Evolutionary conservation across 2,329 filamentous ascomycete genomes (phyloP).

Genomic region (Pseudogymnoascus sp.): DNA sequence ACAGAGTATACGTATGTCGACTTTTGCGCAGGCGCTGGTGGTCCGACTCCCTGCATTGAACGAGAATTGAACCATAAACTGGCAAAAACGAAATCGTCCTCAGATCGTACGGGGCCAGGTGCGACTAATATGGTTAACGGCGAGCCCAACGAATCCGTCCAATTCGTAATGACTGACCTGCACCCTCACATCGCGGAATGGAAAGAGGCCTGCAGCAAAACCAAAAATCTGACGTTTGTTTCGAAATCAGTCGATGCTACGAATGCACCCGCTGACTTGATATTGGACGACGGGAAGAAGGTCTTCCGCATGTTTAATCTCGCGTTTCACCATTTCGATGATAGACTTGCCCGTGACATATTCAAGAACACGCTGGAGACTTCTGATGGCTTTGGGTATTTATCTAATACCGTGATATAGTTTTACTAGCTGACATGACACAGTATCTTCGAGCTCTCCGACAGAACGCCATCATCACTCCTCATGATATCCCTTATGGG

Average conservation of each 20-base stretch:
- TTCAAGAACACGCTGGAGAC: constrained; percentile 56
- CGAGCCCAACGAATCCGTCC: constrained; percentile 28
- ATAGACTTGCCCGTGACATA: constrained; percentile 50
- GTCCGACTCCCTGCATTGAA: constrained; percentile 59
- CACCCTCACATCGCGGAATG: constrained; percentile 56
- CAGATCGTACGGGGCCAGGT: constrained; percentile 18
- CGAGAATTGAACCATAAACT: constrained; percentile 44
- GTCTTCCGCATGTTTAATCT: constrained; percentile 65
- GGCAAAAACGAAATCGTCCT: constrained; percentile 14
- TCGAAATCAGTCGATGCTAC: constrained; percentile 56
- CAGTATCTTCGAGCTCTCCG: constrained; percentile 66
- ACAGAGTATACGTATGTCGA: constrained; percentile 58
- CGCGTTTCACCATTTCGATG: constrained; percentile 70
- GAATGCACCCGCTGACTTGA: constrained; percentile 43
- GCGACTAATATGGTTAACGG: constrained; percentile 5
- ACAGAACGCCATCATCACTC: constrained; percentile 47
- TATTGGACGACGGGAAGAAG: constrained; percentile 33
- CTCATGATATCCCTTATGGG: constrained; percentile 46
- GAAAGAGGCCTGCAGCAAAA: constrained; percentile 42
- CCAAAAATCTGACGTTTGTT: constrained; percentile 51
- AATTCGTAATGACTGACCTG: constrained; percentile 58
- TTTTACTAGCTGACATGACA: neutral
- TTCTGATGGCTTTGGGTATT: constrained; percentile 53
- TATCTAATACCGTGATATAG: neutral
- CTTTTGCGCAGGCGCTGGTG: constrained; percentile 68